A percentile compares a stretch with the other conserved stretches of the same genome.
These are phyloP conservation scores for Kokia cookei DNA, from an alignment of 441 rosid genomes.

Conservation along the genomic window DNA sequence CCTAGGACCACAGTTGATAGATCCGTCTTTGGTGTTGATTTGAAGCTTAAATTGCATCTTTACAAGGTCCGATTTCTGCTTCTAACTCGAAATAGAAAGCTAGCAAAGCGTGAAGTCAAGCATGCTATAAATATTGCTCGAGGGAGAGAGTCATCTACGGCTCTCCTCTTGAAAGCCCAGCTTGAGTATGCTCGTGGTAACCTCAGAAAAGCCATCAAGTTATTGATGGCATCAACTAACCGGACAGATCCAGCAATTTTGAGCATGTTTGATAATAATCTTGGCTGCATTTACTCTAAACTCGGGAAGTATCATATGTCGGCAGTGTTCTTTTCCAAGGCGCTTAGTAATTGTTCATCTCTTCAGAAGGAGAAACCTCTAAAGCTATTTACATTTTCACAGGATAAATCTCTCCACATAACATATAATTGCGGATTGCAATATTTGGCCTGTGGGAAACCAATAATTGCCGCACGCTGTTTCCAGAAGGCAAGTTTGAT, in stretches of 20 bases:
- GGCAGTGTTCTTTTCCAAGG: conserved; percentile 68
- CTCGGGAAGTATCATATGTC: conserved; percentile 68
- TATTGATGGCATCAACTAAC: conserved; percentile 75
- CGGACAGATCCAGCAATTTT: conserved; percentile 56
- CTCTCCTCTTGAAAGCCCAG: conserved; percentile 90
- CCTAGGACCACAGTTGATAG: conserved; percentile 49
- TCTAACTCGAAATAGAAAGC: background rate
- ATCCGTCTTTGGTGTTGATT: conserved; percentile 48
- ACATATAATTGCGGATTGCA: background rate
- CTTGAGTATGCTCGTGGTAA: conserved; percentile 95
- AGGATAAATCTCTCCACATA: background rate
- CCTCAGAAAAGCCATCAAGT: conserved; percentile 85
- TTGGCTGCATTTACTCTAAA: conserved; percentile 89
- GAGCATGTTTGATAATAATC: conserved; percentile 82
- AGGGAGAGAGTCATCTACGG: conserved; percentile 80
- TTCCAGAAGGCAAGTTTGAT: conserved; percentile 73
- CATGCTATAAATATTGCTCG: conserved; percentile 88
- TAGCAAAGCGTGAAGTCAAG: conserved; percentile 61
- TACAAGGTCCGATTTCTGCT: conserved; percentile 73
- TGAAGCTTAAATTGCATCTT: conserved; percentile 89
- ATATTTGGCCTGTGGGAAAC: background rate
- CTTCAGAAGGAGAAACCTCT: conserved; percentile 68
- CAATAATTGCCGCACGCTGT: conserved; percentile 69
- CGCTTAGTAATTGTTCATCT: conserved; percentile 54
- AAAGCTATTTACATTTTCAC: conserved; percentile 54